Conservation (phyloP, 2,329 filamentous ascomycete genomes). For the Cercospora citrullina region DNA sequence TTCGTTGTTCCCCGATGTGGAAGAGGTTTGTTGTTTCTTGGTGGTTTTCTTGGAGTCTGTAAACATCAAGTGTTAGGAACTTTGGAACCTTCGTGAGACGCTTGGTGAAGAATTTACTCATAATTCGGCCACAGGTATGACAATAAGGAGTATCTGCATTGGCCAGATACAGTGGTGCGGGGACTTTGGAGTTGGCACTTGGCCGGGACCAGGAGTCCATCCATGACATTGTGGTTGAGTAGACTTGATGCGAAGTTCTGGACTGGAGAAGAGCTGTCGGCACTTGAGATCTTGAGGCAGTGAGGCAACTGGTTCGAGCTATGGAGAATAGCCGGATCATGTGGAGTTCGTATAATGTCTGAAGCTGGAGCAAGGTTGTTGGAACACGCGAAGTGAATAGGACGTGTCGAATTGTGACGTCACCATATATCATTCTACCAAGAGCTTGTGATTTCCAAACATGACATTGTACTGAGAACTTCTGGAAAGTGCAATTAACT, state of each 20-base stretch:
- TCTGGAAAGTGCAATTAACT: background rate
- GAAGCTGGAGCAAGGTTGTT: background rate
- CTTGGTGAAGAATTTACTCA: slow-evolving; percentile 40
- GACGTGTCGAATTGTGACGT: background rate
- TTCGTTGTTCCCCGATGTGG: slow-evolving; percentile 28
- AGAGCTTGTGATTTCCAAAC: background rate
- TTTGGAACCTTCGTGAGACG: too few relatives aligned
- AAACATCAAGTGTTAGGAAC: background rate
- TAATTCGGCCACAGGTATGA: slow-evolving; percentile 58
- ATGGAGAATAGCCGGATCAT: background rate
- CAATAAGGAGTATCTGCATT: slow-evolving; percentile 56
- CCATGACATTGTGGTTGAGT: slow-evolving; percentile 52
- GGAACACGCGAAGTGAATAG: background rate
- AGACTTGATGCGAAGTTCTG: slow-evolving; percentile 51
- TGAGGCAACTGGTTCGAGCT: background rate
- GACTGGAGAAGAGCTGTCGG: slow-evolving; percentile 35
- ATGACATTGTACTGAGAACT: background rate
- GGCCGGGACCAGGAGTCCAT: slow-evolving; percentile 47
- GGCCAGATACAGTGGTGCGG: slow-evolving; percentile 50
- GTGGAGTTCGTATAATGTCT: background rate
- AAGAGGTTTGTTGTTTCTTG: slow-evolving; percentile 27
- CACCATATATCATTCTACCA: background rate
- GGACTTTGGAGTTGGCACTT: slow-evolving; percentile 29
- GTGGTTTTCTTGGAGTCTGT: slow-evolving; percentile 26
- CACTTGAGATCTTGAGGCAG: background rate